These are phyloP conservation scores for Chrysochromulina parva DNA, from an alignment of 78 protist genomes.

Conservation along the genomic window DNA sequence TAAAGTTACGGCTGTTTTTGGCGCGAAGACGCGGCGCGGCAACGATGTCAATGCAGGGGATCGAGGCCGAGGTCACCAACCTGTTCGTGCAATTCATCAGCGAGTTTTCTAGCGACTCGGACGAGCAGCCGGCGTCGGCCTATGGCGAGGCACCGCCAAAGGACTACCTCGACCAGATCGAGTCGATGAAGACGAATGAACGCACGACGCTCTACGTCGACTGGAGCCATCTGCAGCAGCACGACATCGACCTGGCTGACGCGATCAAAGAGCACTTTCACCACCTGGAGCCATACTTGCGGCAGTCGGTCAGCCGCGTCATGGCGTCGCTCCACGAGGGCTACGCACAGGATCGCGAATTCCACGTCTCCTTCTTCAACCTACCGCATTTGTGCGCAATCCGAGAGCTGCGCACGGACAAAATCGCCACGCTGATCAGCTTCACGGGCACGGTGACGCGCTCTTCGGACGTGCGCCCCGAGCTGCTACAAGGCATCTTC, in stretches of 20 bases:
- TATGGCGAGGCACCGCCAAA: too few relatives aligned
- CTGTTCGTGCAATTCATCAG: neutral
- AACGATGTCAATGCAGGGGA: neutral
- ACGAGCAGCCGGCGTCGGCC: too few relatives aligned
- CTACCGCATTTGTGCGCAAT: neutral
- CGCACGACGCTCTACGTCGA: conserved; percentile 39
- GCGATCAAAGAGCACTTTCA: neutral
- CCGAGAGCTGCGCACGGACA: conserved; percentile 16
- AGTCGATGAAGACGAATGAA: neutral
- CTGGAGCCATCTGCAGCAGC: neutral
- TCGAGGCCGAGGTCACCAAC: neutral
- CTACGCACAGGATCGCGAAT: conserved; percentile 14
- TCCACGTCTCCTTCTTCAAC: neutral
- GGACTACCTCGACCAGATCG: neutral
- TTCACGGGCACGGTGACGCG: conserved; percentile 97
- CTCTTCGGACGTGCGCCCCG: conserved; percentile 95
- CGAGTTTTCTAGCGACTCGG: neutral
- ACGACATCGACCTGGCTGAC: neutral
- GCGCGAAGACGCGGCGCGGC: neutral
- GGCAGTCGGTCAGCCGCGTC: neutral
- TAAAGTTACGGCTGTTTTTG: neutral
- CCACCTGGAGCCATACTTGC: conserved; percentile 25
- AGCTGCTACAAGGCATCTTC: conserved; percentile 89
- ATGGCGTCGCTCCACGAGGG: neutral
- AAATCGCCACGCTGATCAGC: conserved; percentile 21